A percentile compares a stretch with the other conserved stretches of the same genome.
These are phyloP conservation scores for Jaapia argillacea DNA, from an alignment of 768 basidiomycete species.

Conservation along the genomic window DNA sequence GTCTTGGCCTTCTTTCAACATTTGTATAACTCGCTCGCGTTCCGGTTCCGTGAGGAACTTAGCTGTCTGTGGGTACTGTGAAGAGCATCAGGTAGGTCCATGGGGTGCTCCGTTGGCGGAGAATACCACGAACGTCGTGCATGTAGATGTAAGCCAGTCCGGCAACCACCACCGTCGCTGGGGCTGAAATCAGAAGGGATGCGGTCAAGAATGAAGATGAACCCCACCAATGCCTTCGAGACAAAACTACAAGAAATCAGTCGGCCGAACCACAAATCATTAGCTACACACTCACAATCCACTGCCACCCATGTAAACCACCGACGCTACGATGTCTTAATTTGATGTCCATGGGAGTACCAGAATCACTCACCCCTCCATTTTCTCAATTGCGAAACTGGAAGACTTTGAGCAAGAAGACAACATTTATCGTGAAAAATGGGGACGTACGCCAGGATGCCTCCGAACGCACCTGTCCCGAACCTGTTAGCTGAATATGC, in stretches of 20 bases:
- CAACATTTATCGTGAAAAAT: neutral
- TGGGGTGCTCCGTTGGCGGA: too few relatives aligned
- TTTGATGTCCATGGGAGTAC: neutral
- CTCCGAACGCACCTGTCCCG: constrained; percentile 33
- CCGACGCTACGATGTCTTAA: constrained; percentile 8
- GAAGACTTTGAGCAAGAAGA: neutral
- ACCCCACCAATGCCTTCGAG: constrained; percentile 32
- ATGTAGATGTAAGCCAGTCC: constrained; percentile 28
- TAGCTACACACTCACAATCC: constrained; percentile 29
- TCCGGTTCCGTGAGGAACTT: constrained; percentile 29
- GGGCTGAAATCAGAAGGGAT: neutral
- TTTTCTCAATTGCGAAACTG: constrained; percentile 26
- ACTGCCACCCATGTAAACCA: constrained; percentile 32
- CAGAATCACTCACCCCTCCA: constrained; percentile 27
- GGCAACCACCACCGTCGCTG: constrained; percentile 31
- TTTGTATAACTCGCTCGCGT: constrained; percentile 18
- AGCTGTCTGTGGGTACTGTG: constrained; percentile 32
- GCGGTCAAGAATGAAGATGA: neutral
- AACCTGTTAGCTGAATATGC: constrained; percentile 2
- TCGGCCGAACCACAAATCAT: neutral
- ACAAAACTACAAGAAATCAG: constrained; percentile 24
- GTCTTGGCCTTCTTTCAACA: constrained; percentile 18
- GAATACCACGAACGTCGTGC: constrained; percentile 21
- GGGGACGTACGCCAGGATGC: constrained; percentile 28
- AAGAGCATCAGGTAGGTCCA: neutral